Base-by-base conservation (phyloP, 2,329 filamentous ascomycete species). In the Calonectria montana region DNA sequence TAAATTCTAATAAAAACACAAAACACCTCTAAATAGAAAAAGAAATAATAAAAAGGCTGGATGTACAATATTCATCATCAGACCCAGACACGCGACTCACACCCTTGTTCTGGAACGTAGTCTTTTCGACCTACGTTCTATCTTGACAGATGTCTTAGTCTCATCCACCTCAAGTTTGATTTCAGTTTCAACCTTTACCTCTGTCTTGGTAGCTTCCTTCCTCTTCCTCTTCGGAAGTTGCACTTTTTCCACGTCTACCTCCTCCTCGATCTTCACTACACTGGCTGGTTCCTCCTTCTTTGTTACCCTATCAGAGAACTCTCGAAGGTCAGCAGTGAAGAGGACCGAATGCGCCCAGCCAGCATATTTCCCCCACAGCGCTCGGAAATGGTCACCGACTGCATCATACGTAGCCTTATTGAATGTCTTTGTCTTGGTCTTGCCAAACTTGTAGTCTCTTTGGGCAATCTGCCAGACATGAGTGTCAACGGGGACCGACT, bases 391-490 rank as follows among this genome's bases (percentile, higher is more conserved):
- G 74, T 97, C 94, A 0, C 94, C 97, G 16, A 99, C 91, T 0
- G 95, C 94, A 81, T 97, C 93, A 80, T 99, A 98, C 74, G 94
- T 96, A 47, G 89, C 90, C 80, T 97, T 97, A 16, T 93, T 98
- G 73, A 99, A 88, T 57, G 94, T 96, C 80, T 95, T 96, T 73
- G 84, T 94, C 80, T 96, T 97, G 10, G 91, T 91, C 80, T 94
- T 96, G 8, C 94, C 94, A 78, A 99, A 97, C 71, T 93, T 95
- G 85, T 99, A 99, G 83, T 99, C 97, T 65, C 97, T 89, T 82
- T 97, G 94, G 0, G 97, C 97, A 80, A 99, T 98, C 86, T 98
- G 96, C 96, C 96, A 98, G 15, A 99, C 95, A 84, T 99, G 97
- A 1, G 97, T 99, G 83, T 99, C 97, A 37, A 99, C 94, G 0